Base-by-base conservation (phyloP, 2,329 filamentous ascomycete species). In the Alternaria dauci region DNA sequence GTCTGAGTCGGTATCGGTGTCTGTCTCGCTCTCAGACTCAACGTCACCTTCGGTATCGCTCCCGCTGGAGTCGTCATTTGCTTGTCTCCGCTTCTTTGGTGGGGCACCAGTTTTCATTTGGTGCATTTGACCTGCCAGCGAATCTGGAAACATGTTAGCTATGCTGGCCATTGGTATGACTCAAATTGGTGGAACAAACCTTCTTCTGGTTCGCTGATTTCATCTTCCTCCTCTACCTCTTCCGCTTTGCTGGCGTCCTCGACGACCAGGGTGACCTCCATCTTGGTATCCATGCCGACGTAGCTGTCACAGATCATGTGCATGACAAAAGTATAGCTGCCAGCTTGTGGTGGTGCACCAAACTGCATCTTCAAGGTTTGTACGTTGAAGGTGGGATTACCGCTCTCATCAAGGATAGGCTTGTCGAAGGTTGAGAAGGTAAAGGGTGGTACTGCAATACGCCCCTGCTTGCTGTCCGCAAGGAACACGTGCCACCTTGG, bases 311-410 rank as follows among this genome's bases (percentile, higher is more conserved):
- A 97, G 55, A 98, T 85, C 65, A 97, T 84, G 79, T 98, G 91
- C 89, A 98, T 91, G 62, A 93, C 91, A 76, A 99, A 99, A 1
- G 91, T 94, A 81, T 97, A 99, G 78, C 94, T 91, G 46, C 94
- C 95, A 5, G 92, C 87, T 76, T 97, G 92, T 25, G 94, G 93
- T 43, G 95, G 95, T 1, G 95, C 94, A 67, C 94, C 92, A 79
- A 99, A 99, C 78, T 97, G 93, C 78, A 96, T 94, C 85, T 97
- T 98, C 73, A 98, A 84, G 3, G 95, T 99, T 79, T 98, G 94
- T 81, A 99, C 90, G 72, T 94, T 90, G 82, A 92, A 99, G 2
- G 95, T 98, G 2, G 94, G 94, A 76, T 91, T 91, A 71, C 91
- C 93, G 63, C 89, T 86, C 41, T 88, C 88, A 69, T 91, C 89